Evolutionary conservation across 2,329 filamentous ascomycete genomes (phyloP).

Genomic region (Diaporthe velutina): DNA sequence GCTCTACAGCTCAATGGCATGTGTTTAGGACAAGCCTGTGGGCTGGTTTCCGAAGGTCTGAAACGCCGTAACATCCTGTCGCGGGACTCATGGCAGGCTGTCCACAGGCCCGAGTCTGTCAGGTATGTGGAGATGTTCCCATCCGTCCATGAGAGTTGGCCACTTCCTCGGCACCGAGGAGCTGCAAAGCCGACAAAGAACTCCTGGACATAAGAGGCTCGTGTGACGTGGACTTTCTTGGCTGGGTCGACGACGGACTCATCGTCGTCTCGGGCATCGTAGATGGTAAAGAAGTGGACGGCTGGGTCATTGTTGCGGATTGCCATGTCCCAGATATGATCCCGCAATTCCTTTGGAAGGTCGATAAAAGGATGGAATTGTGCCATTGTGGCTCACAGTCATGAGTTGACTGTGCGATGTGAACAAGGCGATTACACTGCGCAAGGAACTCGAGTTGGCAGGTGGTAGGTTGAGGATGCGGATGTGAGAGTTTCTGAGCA

Average conservation of each 20-base stretch:
- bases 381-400: not conserved
- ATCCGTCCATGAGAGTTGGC: not conserved
- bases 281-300: not conserved
- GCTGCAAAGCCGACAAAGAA: not conserved
- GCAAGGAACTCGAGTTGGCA: not conserved
- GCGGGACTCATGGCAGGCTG: not conserved
- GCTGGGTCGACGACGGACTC: not conserved
- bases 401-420: not conserved
- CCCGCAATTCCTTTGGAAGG: slow-evolving; percentile 2
- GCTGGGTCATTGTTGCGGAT: not conserved
- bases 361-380: not conserved
- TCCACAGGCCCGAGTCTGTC: slow-evolving; percentile 9
- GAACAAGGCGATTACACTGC: not conserved
- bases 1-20: not conserved
- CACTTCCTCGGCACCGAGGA: not conserved
- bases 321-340: not conserved
- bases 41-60: not conserved
- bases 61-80: not conserved
- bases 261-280: not conserved
- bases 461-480: not conserved
- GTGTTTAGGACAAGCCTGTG: not conserved
- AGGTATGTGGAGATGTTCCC: not conserved
- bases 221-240: not conserved
- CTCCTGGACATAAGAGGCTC: not conserved
- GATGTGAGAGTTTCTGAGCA: not conserved